Conservation (phyloP, 129 eudicot species). For the Deinandra increscens region DNA sequence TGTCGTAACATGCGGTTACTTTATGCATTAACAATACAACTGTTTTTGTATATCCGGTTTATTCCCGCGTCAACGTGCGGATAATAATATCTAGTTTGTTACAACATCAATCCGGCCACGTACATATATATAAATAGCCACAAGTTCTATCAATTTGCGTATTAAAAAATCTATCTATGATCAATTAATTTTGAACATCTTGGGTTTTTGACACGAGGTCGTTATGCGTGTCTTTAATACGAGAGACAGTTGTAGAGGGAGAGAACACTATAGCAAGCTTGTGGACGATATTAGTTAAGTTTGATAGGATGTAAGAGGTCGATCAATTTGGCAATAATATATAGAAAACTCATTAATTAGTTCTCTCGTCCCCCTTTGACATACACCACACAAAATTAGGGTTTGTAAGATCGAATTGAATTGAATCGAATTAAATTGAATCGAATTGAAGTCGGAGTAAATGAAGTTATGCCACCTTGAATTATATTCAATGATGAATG, state of each 20-base stretch:
- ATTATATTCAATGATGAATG: constrained; percentile 13
- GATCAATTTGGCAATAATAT: constrained; percentile 33
- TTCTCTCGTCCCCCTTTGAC: too few species aligned
- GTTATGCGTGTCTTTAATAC: constrained; percentile 5
- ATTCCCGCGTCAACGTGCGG: too few species aligned
- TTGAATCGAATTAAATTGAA: too few species aligned
- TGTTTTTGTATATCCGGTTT: too few species aligned
- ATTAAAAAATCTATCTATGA: not conserved
- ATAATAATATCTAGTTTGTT: too few species aligned
- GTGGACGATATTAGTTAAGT: constrained; percentile 40
- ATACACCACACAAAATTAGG: constrained; percentile 35
- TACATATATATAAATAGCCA: not conserved
- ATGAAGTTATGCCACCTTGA: constrained; percentile 29
- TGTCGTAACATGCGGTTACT: too few species aligned
- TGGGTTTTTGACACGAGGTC: constrained; percentile 26
- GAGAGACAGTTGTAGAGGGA: constrained; percentile 22
- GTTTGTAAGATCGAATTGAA: constrained; percentile 9
- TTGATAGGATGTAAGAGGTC: constrained; percentile 31
- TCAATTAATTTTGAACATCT: constrained; percentile 4
- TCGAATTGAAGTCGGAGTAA: constrained; percentile 8
- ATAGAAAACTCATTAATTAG: constrained; percentile 26
- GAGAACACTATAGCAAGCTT: constrained; percentile 32
- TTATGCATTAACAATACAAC: too few species aligned
- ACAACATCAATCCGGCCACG: too few species aligned
- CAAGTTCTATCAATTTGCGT: not conserved